Evolutionary conservation across 1,139 yeast species (phyloP).

Genomic region (Scheffersomyces lignicola): DNA sequence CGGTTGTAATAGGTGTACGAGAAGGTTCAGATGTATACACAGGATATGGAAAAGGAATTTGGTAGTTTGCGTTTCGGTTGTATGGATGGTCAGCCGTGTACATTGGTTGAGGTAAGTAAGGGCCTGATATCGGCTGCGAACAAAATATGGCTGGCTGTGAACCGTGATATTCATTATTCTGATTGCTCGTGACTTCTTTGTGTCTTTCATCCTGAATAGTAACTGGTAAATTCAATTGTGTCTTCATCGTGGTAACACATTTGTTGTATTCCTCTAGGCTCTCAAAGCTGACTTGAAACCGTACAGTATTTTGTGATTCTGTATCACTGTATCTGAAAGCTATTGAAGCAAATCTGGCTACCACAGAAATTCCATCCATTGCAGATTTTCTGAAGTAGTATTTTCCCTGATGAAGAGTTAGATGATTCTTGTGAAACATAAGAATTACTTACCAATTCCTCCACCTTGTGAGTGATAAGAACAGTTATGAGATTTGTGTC

Average conservation of each 20-base stretch:
- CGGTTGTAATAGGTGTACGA: too few relatives aligned
- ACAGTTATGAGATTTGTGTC: not conserved
- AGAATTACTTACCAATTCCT: constrained; percentile 1
- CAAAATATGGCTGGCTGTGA: constrained; percentile 3
- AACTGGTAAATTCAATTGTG: constrained; percentile 7
- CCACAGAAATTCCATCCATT: not conserved
- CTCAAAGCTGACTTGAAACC: constrained; percentile 16
- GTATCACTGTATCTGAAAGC: constrained; percentile 1
- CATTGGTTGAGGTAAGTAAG: too few relatives aligned
- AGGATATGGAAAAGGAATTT: too few relatives aligned
- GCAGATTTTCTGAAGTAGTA: not conserved
- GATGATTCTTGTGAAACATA: too few relatives aligned
- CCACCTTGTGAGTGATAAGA: not conserved
- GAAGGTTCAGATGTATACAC: too few relatives aligned
- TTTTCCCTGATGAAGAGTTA: constrained; percentile 1
- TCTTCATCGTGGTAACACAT: constrained; percentile 8
- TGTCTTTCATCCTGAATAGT: not conserved
- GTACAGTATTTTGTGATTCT: constrained; percentile 3
- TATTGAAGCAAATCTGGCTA: not conserved
- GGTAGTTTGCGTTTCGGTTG: too few relatives aligned
- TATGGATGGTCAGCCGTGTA: too few relatives aligned
- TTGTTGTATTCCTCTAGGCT: constrained; percentile 7
- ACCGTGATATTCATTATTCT: constrained; percentile 1
- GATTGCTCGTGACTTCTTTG: not conserved
- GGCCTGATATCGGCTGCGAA: too few relatives aligned